Percentiles rank a stretch among this genome's conserved stretches.
Conservation (phyloP, 2,329 filamentous ascomycete species). For the Pestalotiopsis sp. region DNA sequence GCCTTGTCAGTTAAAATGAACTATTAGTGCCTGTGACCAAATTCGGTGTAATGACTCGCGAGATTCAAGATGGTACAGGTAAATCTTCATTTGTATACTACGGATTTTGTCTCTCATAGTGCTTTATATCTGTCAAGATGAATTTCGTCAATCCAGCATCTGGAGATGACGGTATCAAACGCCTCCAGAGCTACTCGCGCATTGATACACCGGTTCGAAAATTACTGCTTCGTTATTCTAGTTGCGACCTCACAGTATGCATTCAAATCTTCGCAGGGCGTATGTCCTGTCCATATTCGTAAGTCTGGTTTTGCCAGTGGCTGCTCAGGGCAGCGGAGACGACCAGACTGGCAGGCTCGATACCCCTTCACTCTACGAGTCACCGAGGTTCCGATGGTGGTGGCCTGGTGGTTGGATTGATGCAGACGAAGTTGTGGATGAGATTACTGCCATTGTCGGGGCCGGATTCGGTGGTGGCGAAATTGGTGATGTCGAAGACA, state of each 20-base stretch:
- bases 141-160: neutral
- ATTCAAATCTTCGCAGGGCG: neutral
- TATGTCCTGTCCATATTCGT: neutral
- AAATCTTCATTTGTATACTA: neutral
- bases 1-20: neutral
- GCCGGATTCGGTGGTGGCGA: neutral
- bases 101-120: fast-evolving
- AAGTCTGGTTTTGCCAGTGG: neutral
- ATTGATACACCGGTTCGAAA: neutral
- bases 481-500: neutral
- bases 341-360: neutral
- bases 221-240: neutral
- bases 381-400: neutral
- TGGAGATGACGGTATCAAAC: neutral
- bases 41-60: neutral
- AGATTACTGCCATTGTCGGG: neutral
- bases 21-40: neutral
- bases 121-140: neutral
- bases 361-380: neutral
- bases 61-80: neutral
- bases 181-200: neutral
- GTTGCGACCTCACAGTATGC: neutral
- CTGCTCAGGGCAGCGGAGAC: neutral
- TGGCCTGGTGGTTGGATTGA: neutral
- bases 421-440: neutral